Conservation (phyloP, 805 yeast species). For the Cyberlindnera mississippiensis region DNA sequence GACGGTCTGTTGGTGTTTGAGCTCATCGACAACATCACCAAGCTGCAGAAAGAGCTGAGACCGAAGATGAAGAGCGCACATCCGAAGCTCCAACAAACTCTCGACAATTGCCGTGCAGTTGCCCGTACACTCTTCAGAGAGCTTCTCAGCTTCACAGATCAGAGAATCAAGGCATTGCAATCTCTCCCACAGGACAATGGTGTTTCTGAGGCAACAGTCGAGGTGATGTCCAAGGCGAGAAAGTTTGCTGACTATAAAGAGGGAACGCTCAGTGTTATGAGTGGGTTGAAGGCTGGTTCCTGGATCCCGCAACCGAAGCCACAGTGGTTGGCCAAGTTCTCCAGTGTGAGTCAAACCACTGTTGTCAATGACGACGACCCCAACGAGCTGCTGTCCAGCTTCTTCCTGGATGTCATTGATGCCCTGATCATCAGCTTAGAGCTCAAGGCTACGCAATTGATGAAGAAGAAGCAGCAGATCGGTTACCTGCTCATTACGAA, state of each 20-base stretch:
- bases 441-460: constrained; percentile 42
- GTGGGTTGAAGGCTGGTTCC: constrained; percentile 48
- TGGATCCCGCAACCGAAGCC: constrained; percentile 68
- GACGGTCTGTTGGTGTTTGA: constrained; percentile 57
- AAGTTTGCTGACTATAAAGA: constrained; percentile 58
- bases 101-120: constrained; percentile 28
- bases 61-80: constrained; percentile 23
- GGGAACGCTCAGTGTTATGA: constrained; percentile 49
- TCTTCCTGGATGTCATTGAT: constrained; percentile 75
- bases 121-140: constrained; percentile 49
- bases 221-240: constrained; percentile 61
- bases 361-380: constrained; percentile 40
- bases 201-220: constrained; percentile 69
- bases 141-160: constrained; percentile 52
- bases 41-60: constrained; percentile 32
- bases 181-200: constrained; percentile 63
- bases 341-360: constrained; percentile 42
- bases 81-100: constrained; percentile 16
- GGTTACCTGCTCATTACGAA: constrained; percentile 74
- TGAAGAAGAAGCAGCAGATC: constrained; percentile 36
- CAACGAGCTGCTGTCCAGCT: constrained; percentile 55
- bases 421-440: constrained; percentile 64
- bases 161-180: constrained; percentile 41
- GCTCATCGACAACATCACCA: constrained; percentile 45
- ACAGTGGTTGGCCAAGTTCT: constrained; percentile 45